Evolutionary conservation across 1,284 basidiomycete species (phyloP).

Genomic region (Marasmius sp.): DNA sequence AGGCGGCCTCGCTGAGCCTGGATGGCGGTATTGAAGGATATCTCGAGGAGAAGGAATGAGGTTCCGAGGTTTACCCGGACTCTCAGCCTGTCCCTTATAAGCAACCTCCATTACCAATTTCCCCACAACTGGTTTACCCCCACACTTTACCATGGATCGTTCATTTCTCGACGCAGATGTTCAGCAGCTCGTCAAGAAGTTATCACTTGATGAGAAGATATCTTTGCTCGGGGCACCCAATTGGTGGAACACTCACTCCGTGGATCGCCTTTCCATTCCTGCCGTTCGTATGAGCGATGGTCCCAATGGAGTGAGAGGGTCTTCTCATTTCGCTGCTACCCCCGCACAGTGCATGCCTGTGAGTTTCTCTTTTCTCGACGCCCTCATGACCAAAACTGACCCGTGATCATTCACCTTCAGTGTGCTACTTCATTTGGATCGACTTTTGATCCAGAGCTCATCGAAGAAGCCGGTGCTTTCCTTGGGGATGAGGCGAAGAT

Average conservation of each 20-base stretch:
- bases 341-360: constrained; percentile 66
- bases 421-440: constrained; percentile 69
- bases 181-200: constrained; percentile 48
- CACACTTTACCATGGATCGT: constrained; percentile 27
- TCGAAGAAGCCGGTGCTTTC: constrained; percentile 54
- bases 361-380: constrained; percentile 14
- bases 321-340: constrained; percentile 61
- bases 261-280: constrained; percentile 60
- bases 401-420: constrained; percentile 28
- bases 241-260: constrained; percentile 68
- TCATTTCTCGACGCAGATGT: constrained; percentile 56
- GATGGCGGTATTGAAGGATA: too few species aligned
- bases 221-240: constrained; percentile 61
- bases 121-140: not conserved
- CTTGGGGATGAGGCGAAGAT: constrained; percentile 63
- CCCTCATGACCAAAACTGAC: not conserved
- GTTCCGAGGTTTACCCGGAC: not conserved
- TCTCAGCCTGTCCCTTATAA: not conserved
- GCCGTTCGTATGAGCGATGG: constrained; percentile 67
- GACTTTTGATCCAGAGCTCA: constrained; percentile 58
- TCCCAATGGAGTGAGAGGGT: constrained; percentile 67
- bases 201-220: constrained; percentile 65
- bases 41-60: not conserved
- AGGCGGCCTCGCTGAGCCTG: too few species aligned
- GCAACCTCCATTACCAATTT: not conserved